Percentiles rank a stretch among this genome's conserved stretches.
Conservation (phyloP, 2,329 filamentous ascomycete genomes). For the Fusarium lyarnte region DNA sequence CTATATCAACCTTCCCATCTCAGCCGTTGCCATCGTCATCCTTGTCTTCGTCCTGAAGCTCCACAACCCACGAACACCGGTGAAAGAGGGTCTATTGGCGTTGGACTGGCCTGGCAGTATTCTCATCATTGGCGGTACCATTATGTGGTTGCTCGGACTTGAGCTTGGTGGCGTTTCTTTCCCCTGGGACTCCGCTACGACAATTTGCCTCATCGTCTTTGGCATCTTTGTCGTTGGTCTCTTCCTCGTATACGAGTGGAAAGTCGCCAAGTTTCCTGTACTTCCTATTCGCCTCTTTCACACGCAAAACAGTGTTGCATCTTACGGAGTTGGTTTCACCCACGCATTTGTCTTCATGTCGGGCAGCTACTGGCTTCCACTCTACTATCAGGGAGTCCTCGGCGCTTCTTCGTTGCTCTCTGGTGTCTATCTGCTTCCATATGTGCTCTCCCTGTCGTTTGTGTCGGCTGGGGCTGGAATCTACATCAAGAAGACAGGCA, state of each 20-base stretch:
- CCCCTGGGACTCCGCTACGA: conserved; percentile 79
- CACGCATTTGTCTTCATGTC: conserved; percentile 84
- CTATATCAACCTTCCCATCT: conserved; percentile 69
- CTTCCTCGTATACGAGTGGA: conserved; percentile 79
- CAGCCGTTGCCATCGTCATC: conserved; percentile 57
- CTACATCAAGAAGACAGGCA: conserved; percentile 70
- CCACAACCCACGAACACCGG: conserved; percentile 72
- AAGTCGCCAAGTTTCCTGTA: conserved; percentile 78
- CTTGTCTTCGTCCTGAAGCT: conserved; percentile 72
- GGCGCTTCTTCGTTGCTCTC: conserved; percentile 74
- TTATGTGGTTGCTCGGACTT: conserved; percentile 88
- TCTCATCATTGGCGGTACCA: conserved; percentile 76
- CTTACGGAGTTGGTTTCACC: conserved; percentile 73
- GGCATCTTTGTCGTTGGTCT: conserved; percentile 69
- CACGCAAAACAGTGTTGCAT: conserved; percentile 70
- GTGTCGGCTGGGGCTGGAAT: conserved; percentile 67
- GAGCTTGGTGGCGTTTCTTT: conserved; percentile 82
- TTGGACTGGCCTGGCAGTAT: conserved; percentile 67
- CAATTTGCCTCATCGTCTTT: conserved; percentile 82
- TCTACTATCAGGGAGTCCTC: conserved; percentile 85
- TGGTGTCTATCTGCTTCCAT: conserved; percentile 79
- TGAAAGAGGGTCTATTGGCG: conserved; percentile 70
- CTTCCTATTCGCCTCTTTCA: conserved; percentile 79
- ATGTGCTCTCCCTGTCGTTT: conserved; percentile 73
- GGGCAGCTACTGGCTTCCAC: conserved; percentile 80